Conservation (phyloP, 2,329 filamentous ascomycete genomes). For the Colletotrichum sp. region DNA sequence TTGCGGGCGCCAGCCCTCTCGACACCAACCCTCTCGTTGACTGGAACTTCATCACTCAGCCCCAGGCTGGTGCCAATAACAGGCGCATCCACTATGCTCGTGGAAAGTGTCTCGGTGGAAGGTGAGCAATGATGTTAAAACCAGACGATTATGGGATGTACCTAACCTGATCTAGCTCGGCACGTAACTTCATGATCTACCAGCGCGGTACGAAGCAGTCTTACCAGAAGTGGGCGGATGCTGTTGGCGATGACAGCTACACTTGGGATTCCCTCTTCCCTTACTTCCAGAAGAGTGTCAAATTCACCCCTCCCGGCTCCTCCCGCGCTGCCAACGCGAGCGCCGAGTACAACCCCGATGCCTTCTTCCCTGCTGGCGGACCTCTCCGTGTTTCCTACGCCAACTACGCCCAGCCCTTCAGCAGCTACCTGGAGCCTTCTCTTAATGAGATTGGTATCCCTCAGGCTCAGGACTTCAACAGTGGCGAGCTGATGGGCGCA, state of each 20-base stretch:
- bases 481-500: conserved; percentile 43
- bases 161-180: conserved; percentile 13
- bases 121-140: not conserved
- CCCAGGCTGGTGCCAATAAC: conserved; percentile 27
- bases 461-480: conserved; percentile 38
- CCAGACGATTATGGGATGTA: not conserved
- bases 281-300: conserved; percentile 34
- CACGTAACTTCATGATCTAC: conserved; percentile 32
- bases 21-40: conserved; percentile 29
- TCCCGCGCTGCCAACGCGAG: conserved; percentile 22
- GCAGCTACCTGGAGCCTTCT: conserved; percentile 28
- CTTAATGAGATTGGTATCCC: conserved; percentile 46
- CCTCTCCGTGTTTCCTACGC: conserved; percentile 29
- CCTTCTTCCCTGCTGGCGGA: conserved; percentile 28
- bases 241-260: conserved; percentile 33
- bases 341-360: conserved; percentile 28
- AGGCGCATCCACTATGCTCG: conserved; percentile 38
- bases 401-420: conserved; percentile 29
- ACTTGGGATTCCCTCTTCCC: conserved; percentile 32
- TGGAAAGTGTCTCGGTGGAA: conserved; percentile 39
- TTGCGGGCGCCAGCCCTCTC: not conserved
- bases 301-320: conserved; percentile 32
- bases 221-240: conserved; percentile 35
- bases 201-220: conserved; percentile 27
- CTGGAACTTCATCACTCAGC: conserved; percentile 31